Percentiles rank a stretch among this genome's conserved stretches.
These are phyloP conservation scores for Peziza echinospora DNA, from an alignment of 495 filamentous ascomycete species.

Conservation along the genomic window DNA sequence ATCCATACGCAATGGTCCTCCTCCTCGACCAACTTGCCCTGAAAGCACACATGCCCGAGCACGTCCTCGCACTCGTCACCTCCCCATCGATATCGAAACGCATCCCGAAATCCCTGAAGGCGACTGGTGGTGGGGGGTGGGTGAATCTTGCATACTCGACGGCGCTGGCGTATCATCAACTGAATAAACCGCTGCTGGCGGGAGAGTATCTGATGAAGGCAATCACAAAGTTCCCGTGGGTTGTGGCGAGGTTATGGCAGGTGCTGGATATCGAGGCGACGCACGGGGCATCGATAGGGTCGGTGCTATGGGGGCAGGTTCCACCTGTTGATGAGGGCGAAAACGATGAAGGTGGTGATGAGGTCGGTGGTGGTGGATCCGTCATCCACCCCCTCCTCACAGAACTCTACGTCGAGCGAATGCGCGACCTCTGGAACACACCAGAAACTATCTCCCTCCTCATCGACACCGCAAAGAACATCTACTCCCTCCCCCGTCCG, in stretches of 20 bases:
- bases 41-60: slow-evolving; percentile 50
- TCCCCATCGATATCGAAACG: slow-evolving; percentile 32
- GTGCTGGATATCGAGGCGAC: slow-evolving; percentile 46
- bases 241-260: slow-evolving; percentile 53
- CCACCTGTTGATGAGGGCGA: slow-evolving; percentile 50
- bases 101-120: slow-evolving; percentile 37
- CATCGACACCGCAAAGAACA: slow-evolving; percentile 44
- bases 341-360: too few species aligned
- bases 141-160: slow-evolving; percentile 43
- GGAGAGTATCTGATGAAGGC: slow-evolving; percentile 38
- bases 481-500: slow-evolving; percentile 17
- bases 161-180: slow-evolving; percentile 48
- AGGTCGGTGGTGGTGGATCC: too few species aligned
- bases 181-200: slow-evolving; percentile 41
- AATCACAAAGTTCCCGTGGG: slow-evolving; percentile 58
- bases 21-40: slow-evolving; percentile 67
- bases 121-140: too few species aligned
- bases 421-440: slow-evolving; percentile 81
- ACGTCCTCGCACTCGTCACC: slow-evolving; percentile 49
- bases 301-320: slow-evolving; percentile 57
- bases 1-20: slow-evolving; percentile 64
- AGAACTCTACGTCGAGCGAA: slow-evolving; percentile 54
- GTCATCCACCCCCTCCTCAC: slow-evolving; percentile 32
- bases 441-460: slow-evolving; percentile 49
- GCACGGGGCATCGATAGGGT: slow-evolving; percentile 41